Evolutionary conservation across 805 yeast genomes (phyloP).

Genomic region (Sungouiella blattae): DNA sequence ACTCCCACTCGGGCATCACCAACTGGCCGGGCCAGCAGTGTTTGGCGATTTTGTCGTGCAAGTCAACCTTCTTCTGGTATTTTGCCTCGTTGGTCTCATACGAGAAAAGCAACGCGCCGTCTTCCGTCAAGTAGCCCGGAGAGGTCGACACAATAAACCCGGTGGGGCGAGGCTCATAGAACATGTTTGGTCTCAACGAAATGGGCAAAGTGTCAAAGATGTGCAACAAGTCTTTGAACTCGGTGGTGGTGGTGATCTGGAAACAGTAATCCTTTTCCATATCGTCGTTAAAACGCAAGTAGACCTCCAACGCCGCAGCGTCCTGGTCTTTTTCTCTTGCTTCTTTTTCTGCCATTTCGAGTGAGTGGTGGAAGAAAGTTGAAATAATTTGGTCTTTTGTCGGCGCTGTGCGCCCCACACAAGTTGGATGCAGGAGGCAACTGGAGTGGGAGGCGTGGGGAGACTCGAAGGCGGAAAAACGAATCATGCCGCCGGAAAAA

Average conservation of each 20-base stretch:
- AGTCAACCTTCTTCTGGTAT: slow-evolving; percentile 43
- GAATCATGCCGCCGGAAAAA: no score
- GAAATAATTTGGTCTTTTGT: no score
- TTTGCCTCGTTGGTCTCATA: slow-evolving; percentile 47
- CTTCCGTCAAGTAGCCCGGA: slow-evolving; percentile 82
- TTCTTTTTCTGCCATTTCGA: slow-evolving; percentile 3
- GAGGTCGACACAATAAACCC: slow-evolving; percentile 59
- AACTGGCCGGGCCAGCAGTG: slow-evolving; percentile 89
- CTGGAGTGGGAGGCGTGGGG: no score
- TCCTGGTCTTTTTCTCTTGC: slow-evolving; percentile 2
- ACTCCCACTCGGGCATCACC: slow-evolving; percentile 68
- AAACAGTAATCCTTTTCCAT: slow-evolving; percentile 87
- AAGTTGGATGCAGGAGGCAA: no score
- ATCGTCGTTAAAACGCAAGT: slow-evolving; percentile 81
- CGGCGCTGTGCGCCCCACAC: no score
- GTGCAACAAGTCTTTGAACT: slow-evolving; percentile 54
- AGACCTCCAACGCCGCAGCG: slow-evolving; percentile 41
- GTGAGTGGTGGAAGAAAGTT: no score
- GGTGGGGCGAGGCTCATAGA: slow-evolving; percentile 60
- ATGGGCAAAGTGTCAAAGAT: slow-evolving; percentile 69
- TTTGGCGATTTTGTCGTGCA: slow-evolving; percentile 50
- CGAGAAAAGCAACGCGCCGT: slow-evolving; percentile 74
- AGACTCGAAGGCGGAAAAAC: no score
- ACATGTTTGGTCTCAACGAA: slow-evolving; percentile 74
- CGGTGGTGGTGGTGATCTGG: slow-evolving; percentile 57